Percentiles rank a stretch among this genome's conserved stretches.
These are phyloP conservation scores for Debaryomyces sp. DNA, from an alignment of 1,139 yeast genomes.

Conservation along the genomic window DNA sequence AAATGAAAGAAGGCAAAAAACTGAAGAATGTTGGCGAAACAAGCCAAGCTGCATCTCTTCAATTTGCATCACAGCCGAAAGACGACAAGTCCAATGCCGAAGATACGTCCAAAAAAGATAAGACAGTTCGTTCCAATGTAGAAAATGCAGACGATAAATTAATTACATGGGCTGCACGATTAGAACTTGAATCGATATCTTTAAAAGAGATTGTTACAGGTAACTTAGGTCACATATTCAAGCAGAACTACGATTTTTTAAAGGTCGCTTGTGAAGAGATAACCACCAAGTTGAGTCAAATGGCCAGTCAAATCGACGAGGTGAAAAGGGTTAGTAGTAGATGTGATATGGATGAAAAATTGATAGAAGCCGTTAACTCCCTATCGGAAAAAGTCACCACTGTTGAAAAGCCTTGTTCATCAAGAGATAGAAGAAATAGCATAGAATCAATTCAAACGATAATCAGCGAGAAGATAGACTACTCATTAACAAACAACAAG, in stretches of 20 bases:
- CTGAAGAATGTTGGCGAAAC: background rate
- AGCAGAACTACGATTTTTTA: conserved; percentile 9
- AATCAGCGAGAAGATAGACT: background rate
- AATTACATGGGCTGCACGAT: conserved; percentile 33
- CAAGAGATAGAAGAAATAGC: conserved; percentile 1
- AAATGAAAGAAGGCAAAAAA: background rate
- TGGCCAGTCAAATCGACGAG: conserved; percentile 2
- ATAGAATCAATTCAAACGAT: background rate
- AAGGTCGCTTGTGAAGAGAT: conserved; percentile 2
- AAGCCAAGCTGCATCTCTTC: conserved; percentile 6
- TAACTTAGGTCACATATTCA: conserved; percentile 10
- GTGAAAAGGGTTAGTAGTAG: background rate
- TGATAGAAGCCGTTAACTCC: background rate
- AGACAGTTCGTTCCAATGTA: background rate
- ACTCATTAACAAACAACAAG: background rate
- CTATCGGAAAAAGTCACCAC: background rate
- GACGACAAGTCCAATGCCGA: background rate
- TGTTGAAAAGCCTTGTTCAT: background rate
- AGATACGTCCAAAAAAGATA: background rate
- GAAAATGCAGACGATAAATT: conserved; percentile 11
- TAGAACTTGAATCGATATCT: conserved; percentile 35
- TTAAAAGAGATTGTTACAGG: conserved; percentile 22
- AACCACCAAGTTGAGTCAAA: background rate
- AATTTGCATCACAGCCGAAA: conserved; percentile 4
- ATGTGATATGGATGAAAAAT: background rate